Evolutionary conservation across 2,329 filamentous ascomycete genomes (phyloP).

Genomic region (Conoideocrella luteorostrata): DNA sequence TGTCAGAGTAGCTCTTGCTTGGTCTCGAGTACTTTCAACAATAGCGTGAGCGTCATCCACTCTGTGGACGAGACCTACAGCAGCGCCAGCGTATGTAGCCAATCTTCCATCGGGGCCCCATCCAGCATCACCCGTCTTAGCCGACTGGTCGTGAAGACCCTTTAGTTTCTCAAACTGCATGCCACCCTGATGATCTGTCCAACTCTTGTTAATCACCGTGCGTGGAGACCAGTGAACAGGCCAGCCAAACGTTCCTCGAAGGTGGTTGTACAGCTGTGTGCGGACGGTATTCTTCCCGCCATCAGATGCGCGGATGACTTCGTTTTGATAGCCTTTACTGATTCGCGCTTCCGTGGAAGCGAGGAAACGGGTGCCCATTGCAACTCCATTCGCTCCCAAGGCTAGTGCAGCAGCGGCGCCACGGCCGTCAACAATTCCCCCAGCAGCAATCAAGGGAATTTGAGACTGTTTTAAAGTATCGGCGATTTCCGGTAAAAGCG

Average conservation of each 20-base stretch:
- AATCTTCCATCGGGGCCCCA: conserved; percentile 42
- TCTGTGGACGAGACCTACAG: conserved; percentile 35
- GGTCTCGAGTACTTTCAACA: conserved; percentile 24
- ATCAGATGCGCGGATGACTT: conserved; percentile 32
- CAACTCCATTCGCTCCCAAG: conserved; percentile 47
- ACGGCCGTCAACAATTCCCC: conserved; percentile 46
- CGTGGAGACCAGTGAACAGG: conserved; percentile 34
- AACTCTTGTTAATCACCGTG: conserved; percentile 31
- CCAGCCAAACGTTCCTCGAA: conserved; percentile 37
- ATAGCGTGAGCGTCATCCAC: conserved; percentile 33
- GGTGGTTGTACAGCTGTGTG: conserved; percentile 38
- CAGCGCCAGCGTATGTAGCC: conserved; percentile 44
- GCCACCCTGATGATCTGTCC: conserved; percentile 27
- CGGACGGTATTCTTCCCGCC: conserved; percentile 32
- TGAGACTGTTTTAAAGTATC: conserved; percentile 29
- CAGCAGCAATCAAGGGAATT: conserved; percentile 44
- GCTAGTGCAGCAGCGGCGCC: conserved; percentile 42
- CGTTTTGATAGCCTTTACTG: conserved; percentile 33
- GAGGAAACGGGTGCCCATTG: conserved; percentile 59
- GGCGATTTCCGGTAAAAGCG: conserved; percentile 42
- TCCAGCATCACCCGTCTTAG: conserved; percentile 33
- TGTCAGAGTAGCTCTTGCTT: conserved; percentile 17
- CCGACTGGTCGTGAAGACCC: conserved; percentile 32
- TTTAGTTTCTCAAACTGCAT: conserved; percentile 39
- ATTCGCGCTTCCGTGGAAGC: conserved; percentile 37